Evolutionary conservation across 441 rosid genomes (phyloP), one percentile per base, ranked within the genome.

Genomic region (Melastoma candidum): DNA sequence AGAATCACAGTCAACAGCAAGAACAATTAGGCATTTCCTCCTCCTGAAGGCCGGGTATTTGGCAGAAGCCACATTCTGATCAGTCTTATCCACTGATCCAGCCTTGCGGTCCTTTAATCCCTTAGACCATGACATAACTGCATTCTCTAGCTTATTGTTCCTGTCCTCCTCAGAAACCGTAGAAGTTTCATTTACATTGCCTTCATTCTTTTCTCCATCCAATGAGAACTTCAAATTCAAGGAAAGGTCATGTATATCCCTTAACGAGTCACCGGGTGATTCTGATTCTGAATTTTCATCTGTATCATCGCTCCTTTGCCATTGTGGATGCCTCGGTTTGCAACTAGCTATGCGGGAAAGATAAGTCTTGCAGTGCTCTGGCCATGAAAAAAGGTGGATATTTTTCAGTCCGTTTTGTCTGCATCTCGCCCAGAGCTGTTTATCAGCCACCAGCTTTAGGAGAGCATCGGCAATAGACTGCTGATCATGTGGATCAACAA

Each of bases 401-500:
- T 90, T 90, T 58, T 82, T 83, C 41, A 85, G 70, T 44, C 98
- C 98, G 61, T 87, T 85, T 50, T 85, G 81, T 44, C 95, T 72
- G 77, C 96, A 90, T 74, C 77, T 90, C 54, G 68, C 68, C 98
- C 98, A 87, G 26, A 87, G 85, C 25, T 85, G 87, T 71, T 83
- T 85, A 66, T 85, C 93, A 12, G 90, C 77, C 52, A 87, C 93
- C 44, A 90, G 89, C 76, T 80, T 83, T 54, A 85, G 74, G 61
- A 90, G 93, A 63, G 98, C 95, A 71, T 80, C 80, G 10, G 93
- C 84, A 58, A 87, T 87, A 58, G 81, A 79, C 55, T 80, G 85
- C 65, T 83, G 90, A 56, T 92, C 83, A 59, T 87, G 98, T 61
- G 96, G 98, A 68, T 92, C 95, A 70, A 92, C 82, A 14, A 92